Evolutionary conservation across 192 early-diverging fungal species (phyloP), one percentile per base, ranked within the genome.

Genomic region (Coemansia aciculifera): DNA sequence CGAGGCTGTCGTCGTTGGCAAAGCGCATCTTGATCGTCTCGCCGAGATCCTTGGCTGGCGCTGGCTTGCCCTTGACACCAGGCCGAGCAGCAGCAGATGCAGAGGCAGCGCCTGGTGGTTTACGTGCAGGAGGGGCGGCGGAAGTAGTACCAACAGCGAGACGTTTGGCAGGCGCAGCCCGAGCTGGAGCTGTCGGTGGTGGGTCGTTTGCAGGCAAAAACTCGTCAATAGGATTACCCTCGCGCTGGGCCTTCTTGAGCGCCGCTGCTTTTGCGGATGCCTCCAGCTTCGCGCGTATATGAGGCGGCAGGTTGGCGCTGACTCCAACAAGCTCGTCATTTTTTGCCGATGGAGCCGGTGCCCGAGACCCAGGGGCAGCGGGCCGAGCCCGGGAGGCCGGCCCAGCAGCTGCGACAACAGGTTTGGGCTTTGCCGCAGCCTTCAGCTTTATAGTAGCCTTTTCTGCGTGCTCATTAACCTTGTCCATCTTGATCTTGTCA

Each of bases 391-490:
- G 64, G 27, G 75, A 49, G 46, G 38, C 48, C 0, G 62, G 61
- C 15, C 77, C 54, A 17, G 71, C 60, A 10, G 77, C 34, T 9
- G 62, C 36, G 11, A 78, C 34, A 0, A 67, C 77, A 21, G 85
- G 64, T 2, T 75, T 69, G 42, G 86, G 71, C 42, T 72, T 78
- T 13, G 78, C 68, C 8, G 84, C 85, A 1, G 88, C 81, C 60
- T 90, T 92, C 17, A 85, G 87, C 62, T 90, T 89, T 13, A 93
- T 86, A 0, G 90, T 92, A 1, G 97, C 97, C 84, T 95, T 93
- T 27, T 93, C 94, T 37, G 75, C 93, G 54, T 84, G 92, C 67
- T 98, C 97, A 67, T 85, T 89, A 32, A 98, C 87, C 83, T 99
- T 98, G 10, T 84, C 87, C 63, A 84, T 83, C 79, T 94, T 97